Evolutionary conservation across 73 alveolate genomes (phyloP), one percentile per base, ranked within the genome.

Genomic region (Durusdinium trenchii): DNA sequence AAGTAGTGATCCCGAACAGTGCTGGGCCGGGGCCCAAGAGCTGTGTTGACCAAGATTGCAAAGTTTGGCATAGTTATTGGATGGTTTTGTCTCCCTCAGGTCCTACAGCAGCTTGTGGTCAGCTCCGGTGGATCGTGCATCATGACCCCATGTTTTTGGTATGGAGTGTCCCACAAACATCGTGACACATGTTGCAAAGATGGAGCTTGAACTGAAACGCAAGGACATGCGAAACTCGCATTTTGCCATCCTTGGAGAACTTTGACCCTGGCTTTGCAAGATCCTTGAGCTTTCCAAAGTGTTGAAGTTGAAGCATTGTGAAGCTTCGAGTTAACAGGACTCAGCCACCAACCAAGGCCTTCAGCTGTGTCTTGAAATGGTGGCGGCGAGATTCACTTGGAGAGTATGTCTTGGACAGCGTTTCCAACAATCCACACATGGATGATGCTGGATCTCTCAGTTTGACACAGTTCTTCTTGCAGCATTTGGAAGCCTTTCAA

Each of bases 11-110:
- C 79, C 76, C 10, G 38, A 54, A 78, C 98, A 91, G 47, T 78
- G 98, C n/a, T 91, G 98, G 98, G 98, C 82, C 35, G 9, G 76
- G 78, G n/a, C n/a, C n/a, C n/a, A n/a, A n/a, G n/a, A n/a, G n/a
- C n/a, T n/a, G n/a, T n/a, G n/a, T n/a, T n/a, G n/a, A n/a, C n/a
- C n/a, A n/a, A n/a, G n/a, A n/a, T n/a, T n/a, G n/a, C n/a, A n/a
- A n/a, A n/a, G n/a, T 46, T 57, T 57, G 69, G 69, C 69, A 57
- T 12, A 57, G 69, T 57, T 12, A 57, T 12, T 16, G 23, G 23
- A 57, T 16, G 69, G 32, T 23, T 57, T 57, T 57, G 32, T 12
- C 23, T 57, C 69, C 28, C 42, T 67, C 76, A 91, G 98, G 98
- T 52, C 6, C 46, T 91, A 48, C 98, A 91, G 45, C 98, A 91